A percentile compares a stretch with the other conserved stretches of the same genome.
Conservation (phyloP, 2,329 filamentous ascomycete genomes). For the Cercospora canescens region DNA sequence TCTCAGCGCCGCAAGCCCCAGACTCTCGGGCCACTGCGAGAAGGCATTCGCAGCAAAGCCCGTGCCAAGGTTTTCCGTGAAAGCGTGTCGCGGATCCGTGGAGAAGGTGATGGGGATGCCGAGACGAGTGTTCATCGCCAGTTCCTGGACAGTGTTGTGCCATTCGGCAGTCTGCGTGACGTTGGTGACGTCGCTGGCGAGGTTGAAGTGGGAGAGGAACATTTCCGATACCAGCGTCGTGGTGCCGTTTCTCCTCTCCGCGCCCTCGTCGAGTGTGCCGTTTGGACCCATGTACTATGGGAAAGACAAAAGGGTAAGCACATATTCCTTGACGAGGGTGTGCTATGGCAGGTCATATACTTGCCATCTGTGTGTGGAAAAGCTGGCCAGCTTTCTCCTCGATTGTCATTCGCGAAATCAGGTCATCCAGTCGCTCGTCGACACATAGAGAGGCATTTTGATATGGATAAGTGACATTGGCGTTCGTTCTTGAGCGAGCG, state of each 20-base stretch:
- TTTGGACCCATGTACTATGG: constrained; percentile 28
- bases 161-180: constrained; percentile 39
- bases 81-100: constrained; percentile 50
- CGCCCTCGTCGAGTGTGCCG: constrained; percentile 32
- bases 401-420: constrained; percentile 49
- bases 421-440: constrained; percentile 50
- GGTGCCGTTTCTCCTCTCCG: constrained; percentile 29
- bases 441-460: constrained; percentile 42
- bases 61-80: constrained; percentile 47
- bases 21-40: constrained; percentile 54
- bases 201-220: constrained; percentile 50
- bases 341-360: background rate
- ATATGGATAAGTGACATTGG: constrained; percentile 31
- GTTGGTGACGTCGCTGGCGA: constrained; percentile 47
- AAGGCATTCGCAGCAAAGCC: constrained; percentile 47
- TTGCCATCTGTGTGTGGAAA: constrained; percentile 45
- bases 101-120: constrained; percentile 53
- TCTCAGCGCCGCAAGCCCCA: constrained; percentile 53
- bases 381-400: constrained; percentile 53
- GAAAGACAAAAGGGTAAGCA: background rate
- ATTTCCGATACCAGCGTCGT: constrained; percentile 39
- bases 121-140: constrained; percentile 47
- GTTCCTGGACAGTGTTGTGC: constrained; percentile 45
- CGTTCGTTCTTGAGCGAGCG: background rate
- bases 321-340: fast-evolving